A percentile compares a stretch with the other conserved stretches of the same genome.
phyloP scores from a whole-genome alignment of 2,329 filamentous ascomycete species.

The Chalara sp. region DNA sequence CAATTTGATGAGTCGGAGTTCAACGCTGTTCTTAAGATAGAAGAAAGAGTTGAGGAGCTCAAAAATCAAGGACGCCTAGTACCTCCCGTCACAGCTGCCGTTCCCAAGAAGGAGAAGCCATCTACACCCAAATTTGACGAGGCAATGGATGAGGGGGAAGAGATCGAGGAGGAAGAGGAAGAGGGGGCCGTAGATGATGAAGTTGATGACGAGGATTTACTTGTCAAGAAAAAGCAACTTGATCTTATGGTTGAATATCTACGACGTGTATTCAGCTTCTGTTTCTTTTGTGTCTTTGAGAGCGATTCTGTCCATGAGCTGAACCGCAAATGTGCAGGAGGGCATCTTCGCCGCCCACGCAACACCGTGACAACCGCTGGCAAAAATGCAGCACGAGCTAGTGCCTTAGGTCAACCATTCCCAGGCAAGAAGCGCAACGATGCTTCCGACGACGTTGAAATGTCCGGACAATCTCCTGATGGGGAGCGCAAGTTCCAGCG shows the following conservation, averaged over 20 bases:
- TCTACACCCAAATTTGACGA: conserved; percentile 50
- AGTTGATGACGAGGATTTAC: conserved; percentile 79
- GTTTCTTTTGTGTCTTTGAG: conserved; percentile 99
- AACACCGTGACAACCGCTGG: conserved; percentile 77
- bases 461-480: conserved; percentile 48
- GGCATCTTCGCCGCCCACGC: conserved; percentile 88
- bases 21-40: conserved; percentile 73
- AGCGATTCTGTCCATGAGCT: conserved; percentile 96
- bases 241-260: conserved; percentile 95
- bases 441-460: conserved; percentile 34
- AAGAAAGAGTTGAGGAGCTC: conserved; percentile 79
- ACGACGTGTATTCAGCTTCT: conserved; percentile 95
- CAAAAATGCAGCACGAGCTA: conserved; percentile 79
- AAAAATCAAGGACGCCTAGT: conserved; percentile 71
- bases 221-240: conserved; percentile 93
- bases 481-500: conserved; percentile 65
- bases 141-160: conserved; percentile 57
- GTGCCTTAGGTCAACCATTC: conserved; percentile 74
- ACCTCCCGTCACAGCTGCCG: conserved; percentile 47
- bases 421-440: conserved; percentile 72
- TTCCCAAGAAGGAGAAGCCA: conserved; percentile 56
- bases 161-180: conserved; percentile 68
- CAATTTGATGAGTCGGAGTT: conserved; percentile 67
- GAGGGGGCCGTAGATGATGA: conserved; percentile 65
- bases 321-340: conserved; percentile 90